Evolutionary conservation across 805 yeast genomes (phyloP).

Genomic region (Wickerhamomyces subpelliculosus): DNA sequence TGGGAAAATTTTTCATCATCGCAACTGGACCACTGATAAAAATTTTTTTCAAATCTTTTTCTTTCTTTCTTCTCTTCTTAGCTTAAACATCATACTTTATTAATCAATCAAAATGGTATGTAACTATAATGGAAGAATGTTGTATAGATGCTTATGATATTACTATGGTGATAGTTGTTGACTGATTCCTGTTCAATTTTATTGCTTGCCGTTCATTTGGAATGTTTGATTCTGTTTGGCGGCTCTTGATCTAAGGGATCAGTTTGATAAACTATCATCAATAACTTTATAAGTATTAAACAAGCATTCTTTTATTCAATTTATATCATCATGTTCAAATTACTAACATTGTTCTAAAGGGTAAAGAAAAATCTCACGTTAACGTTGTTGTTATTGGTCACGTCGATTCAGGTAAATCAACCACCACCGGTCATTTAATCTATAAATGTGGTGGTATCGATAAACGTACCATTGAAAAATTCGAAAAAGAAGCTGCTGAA

Average conservation of each 20-base stretch:
- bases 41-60: neutral
- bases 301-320: neutral
- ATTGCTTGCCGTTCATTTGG: neutral
- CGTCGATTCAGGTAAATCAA: conserved; percentile 99
- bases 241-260: too few relatives aligned
- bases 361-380: conserved; percentile 96
- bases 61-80: neutral
- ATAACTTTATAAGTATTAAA: neutral
- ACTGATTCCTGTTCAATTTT: too few relatives aligned
- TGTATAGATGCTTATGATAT: neutral
- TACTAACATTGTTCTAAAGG: conserved; percentile 36
- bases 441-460: conserved; percentile 99
- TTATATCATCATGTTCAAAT: neutral
- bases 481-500: conserved; percentile 98
- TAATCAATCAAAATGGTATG: neutral
- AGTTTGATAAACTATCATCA: neutral
- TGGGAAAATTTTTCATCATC: conserved; percentile 1
- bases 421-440: conserved; percentile 99
- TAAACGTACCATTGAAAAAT: conserved; percentile 97
- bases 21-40: conserved; percentile 1
- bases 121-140: neutral
- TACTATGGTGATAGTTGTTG: neutral
- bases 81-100: neutral
- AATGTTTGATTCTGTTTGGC: neutral
- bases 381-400: conserved; percentile 99